These are phyloP conservation scores for Picochlorum sp. DNA, from an alignment of 139 green algal genomes.

Conservation along the genomic window DNA sequence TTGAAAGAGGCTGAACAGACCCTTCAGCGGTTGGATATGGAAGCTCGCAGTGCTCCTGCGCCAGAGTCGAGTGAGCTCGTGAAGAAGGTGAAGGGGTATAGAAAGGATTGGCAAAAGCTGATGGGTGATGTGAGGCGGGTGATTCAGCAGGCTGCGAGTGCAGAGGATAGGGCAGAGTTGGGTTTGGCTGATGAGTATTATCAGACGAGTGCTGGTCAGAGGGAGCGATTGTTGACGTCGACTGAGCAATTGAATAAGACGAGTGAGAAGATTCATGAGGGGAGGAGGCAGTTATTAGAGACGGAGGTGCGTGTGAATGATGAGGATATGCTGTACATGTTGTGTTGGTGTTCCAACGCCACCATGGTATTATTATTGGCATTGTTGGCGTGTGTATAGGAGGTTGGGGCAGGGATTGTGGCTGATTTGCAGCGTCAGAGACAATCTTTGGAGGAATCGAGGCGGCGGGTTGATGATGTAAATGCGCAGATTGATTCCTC, in stretches of 20 bases:
- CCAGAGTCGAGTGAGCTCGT: conserved; percentile 50
- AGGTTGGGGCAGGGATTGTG: conserved; percentile 39
- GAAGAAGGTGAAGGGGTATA: conserved; percentile 82
- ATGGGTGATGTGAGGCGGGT: conserved; percentile 30
- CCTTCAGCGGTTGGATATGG: conserved; percentile 93
- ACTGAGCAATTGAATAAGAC: conserved; percentile 71
- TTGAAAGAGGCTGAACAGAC: conserved; percentile 74
- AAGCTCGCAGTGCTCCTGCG: conserved; percentile 71
- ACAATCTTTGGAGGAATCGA: conserved; percentile 35
- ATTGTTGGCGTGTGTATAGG: conserved; percentile 21
- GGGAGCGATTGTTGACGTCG: conserved; percentile 68
- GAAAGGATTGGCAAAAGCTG: conserved; percentile 68
- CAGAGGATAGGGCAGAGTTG: conserved; percentile 52
- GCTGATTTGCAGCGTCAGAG: conserved; percentile 48
- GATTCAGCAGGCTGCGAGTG: neutral
- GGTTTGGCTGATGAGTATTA: conserved; percentile 70
- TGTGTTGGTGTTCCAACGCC: too few relatives aligned
- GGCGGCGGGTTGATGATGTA: conserved; percentile 17
- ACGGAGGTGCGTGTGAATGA: conserved; percentile 58
- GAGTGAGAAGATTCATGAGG: conserved; percentile 58
- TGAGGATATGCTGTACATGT: too few relatives aligned
- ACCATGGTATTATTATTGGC: too few relatives aligned
- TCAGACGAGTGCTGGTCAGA: conserved; percentile 58
- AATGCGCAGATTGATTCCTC: conserved; percentile 33
- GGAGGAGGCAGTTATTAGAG: conserved; percentile 70